A percentile compares a stretch with the other conserved stretches of the same genome.
Evolutionary conservation across 2,329 filamentous ascomycete genomes (phyloP).

Genomic region (Fusarium oxysporum): DNA sequence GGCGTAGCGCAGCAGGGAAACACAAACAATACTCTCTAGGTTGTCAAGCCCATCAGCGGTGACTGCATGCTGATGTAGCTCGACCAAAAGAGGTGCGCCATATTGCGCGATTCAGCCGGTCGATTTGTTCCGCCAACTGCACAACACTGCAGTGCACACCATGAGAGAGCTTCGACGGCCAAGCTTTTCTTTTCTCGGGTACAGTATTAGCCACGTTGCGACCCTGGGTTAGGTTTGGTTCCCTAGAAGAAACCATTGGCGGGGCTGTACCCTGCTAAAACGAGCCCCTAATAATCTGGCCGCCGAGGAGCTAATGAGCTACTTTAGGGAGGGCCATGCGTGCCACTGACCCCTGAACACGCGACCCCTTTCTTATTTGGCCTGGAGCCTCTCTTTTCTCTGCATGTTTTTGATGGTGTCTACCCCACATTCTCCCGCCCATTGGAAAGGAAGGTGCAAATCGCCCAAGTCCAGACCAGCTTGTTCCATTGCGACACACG

Average conservation of each 20-base stretch:
- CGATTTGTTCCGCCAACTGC: neutral
- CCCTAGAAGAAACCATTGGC: neutral
- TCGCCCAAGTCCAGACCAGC: constrained; percentile 21
- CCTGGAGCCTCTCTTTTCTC: neutral
- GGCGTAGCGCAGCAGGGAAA: constrained; percentile 3
- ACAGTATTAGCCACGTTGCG: constrained; percentile 12
- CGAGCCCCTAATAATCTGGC: constrained; percentile 19
- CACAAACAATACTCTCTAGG: neutral
- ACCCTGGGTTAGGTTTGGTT: neutral
- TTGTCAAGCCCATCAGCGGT: neutral
- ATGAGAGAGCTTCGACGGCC: neutral
- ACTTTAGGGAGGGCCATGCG: neutral
- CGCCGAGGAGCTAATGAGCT: constrained; percentile 10
- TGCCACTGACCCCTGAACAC: constrained; percentile 31
- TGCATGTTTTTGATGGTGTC: neutral
- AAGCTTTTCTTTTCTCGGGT: neutral
- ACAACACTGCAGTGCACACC: neutral
- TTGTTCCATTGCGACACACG: neutral
- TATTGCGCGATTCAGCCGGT: neutral
- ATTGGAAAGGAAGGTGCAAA: constrained; percentile 22
- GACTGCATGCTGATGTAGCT: neutral
- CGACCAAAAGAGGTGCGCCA: neutral
- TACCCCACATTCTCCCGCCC: constrained; percentile 35
- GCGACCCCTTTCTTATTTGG: constrained; percentile 43
- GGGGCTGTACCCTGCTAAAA: constrained; percentile 12